A percentile compares a stretch with the other conserved stretches of the same genome.
phyloP scores from a whole-genome alignment of 2,329 filamentous ascomycete genomes.

The Diaporthe sp. region DNA sequence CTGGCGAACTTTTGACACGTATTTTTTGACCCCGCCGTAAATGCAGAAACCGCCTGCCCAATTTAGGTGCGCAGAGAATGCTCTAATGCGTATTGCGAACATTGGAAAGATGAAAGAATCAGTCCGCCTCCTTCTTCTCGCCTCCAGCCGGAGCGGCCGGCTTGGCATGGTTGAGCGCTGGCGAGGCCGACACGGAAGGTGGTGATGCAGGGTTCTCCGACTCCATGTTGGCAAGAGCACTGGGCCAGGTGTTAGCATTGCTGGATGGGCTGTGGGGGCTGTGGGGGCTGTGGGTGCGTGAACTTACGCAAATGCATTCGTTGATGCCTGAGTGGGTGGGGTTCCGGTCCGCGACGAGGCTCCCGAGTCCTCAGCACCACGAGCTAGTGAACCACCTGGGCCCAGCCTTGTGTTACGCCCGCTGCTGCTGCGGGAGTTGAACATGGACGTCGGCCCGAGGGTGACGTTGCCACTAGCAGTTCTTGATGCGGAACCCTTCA shows the following conservation, averaged over 20 bases:
- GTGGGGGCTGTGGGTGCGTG: neutral
- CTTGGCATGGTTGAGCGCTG: constrained; percentile 73
- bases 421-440: constrained; percentile 91
- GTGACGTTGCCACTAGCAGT: constrained; percentile 73
- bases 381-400: constrained; percentile 78
- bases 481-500: constrained; percentile 75
- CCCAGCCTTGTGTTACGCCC: constrained; percentile 77
- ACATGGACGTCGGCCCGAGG: constrained; percentile 88
- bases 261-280: neutral
- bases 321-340: constrained; percentile 72
- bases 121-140: constrained; percentile 66
- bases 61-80: constrained; percentile 61
- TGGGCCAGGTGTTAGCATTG: constrained; percentile 52
- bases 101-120: constrained; percentile 51
- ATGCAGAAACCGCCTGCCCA: constrained; percentile 62
- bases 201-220: constrained; percentile 77
- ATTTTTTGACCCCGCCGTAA: constrained; percentile 62
- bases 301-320: constrained; percentile 93
- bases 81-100: constrained; percentile 59
- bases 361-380: constrained; percentile 86
- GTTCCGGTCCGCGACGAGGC: constrained; percentile 92
- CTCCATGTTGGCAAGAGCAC: constrained; percentile 73
- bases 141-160: constrained; percentile 60
- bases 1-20: constrained; percentile 61
- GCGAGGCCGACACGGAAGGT: constrained; percentile 76